Evolutionary conservation across 2,329 filamentous ascomycete species (phyloP).

Genomic region (Penicillium sp.): DNA sequence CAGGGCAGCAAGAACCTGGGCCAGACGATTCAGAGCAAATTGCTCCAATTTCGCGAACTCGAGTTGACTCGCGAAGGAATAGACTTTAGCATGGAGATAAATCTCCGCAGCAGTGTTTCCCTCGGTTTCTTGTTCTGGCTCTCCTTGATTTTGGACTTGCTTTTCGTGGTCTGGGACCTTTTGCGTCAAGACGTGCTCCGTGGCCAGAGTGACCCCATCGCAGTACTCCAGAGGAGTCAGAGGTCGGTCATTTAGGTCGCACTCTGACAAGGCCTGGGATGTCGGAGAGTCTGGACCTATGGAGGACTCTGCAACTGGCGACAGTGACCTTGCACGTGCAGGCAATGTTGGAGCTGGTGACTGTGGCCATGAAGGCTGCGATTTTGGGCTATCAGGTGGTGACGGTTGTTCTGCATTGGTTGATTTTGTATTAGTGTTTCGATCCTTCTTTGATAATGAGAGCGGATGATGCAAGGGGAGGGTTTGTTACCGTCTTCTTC

Average conservation of each 20-base stretch:
- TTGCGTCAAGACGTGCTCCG: neutral
- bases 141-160: neutral
- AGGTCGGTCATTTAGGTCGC: neutral
- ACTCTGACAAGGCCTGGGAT: neutral
- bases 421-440: neutral
- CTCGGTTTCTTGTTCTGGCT: neutral
- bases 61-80: slow-evolving; percentile 4
- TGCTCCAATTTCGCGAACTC: neutral
- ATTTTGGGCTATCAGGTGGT: neutral
- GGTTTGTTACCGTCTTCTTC: neutral
- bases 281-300: neutral
- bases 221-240: neutral
- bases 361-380: neutral
- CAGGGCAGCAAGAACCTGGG: neutral
- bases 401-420: neutral
- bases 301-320: neutral
- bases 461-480: too few relatives aligned
- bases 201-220: neutral
- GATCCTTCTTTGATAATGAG: neutral
- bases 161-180: neutral
- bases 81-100: slow-evolving; percentile 6
- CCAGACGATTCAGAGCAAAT: neutral
- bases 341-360: neutral
- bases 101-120: neutral
- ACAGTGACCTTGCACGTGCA: neutral